Base-by-base conservation (phyloP, 768 basidiomycete genomes). In the Boletus fagicola region DNA sequence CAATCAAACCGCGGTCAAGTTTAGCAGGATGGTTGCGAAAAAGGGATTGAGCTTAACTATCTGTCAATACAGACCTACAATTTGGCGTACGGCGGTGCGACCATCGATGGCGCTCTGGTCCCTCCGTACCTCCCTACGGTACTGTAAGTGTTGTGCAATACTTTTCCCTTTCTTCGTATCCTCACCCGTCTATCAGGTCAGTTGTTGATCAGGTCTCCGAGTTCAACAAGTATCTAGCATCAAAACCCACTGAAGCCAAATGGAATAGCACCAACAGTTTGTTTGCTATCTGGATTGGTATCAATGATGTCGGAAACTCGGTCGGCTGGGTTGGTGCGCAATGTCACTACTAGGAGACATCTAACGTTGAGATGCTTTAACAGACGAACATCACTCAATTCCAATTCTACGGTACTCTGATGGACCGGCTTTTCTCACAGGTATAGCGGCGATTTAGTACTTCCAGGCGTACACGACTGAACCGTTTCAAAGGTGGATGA, bases 201-300 rank as follows among this genome's bases (percentile, higher is more conserved):
- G 10, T 69, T 18, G 68, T 77, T 0, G 83, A 87, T 56, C 86
- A 89, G 62, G 83, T 88, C 18, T 80, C 81, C 55, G 67, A 83
- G 56, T 88, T 86, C 70, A 70, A 86, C 50, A 62, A 58, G 18
- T 71, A 75, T 9, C 78, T 75, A 0, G 81, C 75, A 2, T 72
- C 62, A 36, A 82, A 81, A 65, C 84, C 85, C 0, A 67, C 75
- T 9, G 72, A 69, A 2, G 78, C 81, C 1, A 78, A 80, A 0
- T 88, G 87, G 87, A 77, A 78, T 24, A 78, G 79, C 54, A 61
- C 65, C 4, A 82, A 87, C 63, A 65, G 84, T 51, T 62, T 88
- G 47, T 88, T 89, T 69, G 81, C 81, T 0, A 69, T 87, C n/a
- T 88, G 79, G 78, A 86, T 89, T 55, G 87, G 87, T 1, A 83